Evolutionary conservation across 805 yeast genomes (phyloP).

Genomic region (Metschnikowia corniflorae): DNA sequence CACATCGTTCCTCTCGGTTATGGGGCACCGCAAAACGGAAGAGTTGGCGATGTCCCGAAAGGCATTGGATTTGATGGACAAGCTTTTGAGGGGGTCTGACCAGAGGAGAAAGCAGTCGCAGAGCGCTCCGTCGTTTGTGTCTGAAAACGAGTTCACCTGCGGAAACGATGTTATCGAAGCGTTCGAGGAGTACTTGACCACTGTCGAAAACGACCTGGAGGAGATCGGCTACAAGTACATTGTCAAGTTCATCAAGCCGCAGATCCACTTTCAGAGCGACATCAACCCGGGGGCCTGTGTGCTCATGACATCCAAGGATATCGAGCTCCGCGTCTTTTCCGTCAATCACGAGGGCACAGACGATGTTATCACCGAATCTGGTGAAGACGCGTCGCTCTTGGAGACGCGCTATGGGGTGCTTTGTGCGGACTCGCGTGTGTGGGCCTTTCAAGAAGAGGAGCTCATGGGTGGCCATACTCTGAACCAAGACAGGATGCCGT

Average conservation of each 20-base stretch:
- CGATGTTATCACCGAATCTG: slow-evolving; percentile 30
- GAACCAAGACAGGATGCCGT: slow-evolving; percentile 8
- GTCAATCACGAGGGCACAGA: slow-evolving; percentile 42
- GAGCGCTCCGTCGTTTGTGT: slow-evolving; percentile 7
- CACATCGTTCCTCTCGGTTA: slow-evolving; percentile 50
- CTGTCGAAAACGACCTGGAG: slow-evolving; percentile 33
- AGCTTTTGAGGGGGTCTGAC: slow-evolving; percentile 27
- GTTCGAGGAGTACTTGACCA: slow-evolving; percentile 53
- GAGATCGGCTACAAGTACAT: slow-evolving; percentile 55
- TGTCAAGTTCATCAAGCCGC: slow-evolving; percentile 73
- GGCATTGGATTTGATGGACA: slow-evolving; percentile 48
- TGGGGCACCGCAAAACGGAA: slow-evolving; percentile 41
- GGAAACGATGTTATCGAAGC: slow-evolving; percentile 38
- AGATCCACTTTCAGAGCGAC: slow-evolving; percentile 61
- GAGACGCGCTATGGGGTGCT: slow-evolving; percentile 58
- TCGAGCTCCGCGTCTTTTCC: slow-evolving; percentile 50
- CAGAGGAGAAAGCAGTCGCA: slow-evolving; percentile 13
- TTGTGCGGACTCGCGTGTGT: slow-evolving; percentile 53
- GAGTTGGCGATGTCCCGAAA: slow-evolving; percentile 45
- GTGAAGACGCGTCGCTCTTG: slow-evolving; percentile 37
- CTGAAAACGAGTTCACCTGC: slow-evolving; percentile 15
- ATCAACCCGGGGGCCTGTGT: slow-evolving; percentile 46
- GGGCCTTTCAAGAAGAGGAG: slow-evolving; percentile 43
- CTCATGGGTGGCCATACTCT: slow-evolving; percentile 6
- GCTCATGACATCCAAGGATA: slow-evolving; percentile 53